Base-by-base conservation (phyloP, 805 yeast species). In the Cyberlindnera veronae region DNA sequence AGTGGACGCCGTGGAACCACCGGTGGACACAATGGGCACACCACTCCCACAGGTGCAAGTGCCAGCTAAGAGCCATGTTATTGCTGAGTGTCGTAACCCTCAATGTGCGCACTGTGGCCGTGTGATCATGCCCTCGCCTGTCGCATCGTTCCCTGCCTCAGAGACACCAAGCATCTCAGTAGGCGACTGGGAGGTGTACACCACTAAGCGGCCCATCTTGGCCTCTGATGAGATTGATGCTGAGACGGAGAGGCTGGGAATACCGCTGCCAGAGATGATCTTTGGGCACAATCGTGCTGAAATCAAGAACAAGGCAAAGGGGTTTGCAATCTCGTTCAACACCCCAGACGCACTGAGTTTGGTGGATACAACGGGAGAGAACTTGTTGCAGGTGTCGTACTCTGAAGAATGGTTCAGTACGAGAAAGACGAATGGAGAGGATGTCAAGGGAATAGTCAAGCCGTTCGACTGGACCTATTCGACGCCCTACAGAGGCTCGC, bases 391-490 rank as follows among this genome's bases (percentile, higher is more conserved):
- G 47, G 98, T 91, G 9, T 80, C 95, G 8, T 88, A 91, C 63
- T 87, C 96, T 5, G 71, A 84, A 41, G 86, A 84, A 48, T 93
- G 98, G 98, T 67, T 74, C 42, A 50, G 50, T 41, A 55, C 55
- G 42, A 62, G 59, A 47, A 60, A 48, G 44, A 63, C 48, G 45
- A 53, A 54, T 23, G 57, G 53, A 19, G 68, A 71, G 57, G 60
- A 72, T 56, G 71, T 80, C 40, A 61, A 70, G 55, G 76, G 83
- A 33, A 76, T 83, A 26, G 77, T 82, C 36, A 83, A 84, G 52
- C 93, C 96, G 2, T 93, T 79, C 58, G 99, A 93, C 66, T 93
- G 99, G 99, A 91, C 99, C 0, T 93, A 93, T 59, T 76, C 96
- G 0, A 79, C 95, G 1, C 62, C 69, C 34, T 93, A 91, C 60